phyloP scores from a whole-genome alignment of 768 basidiomycete genomes.

The Mycena kentingensis region DNA sequence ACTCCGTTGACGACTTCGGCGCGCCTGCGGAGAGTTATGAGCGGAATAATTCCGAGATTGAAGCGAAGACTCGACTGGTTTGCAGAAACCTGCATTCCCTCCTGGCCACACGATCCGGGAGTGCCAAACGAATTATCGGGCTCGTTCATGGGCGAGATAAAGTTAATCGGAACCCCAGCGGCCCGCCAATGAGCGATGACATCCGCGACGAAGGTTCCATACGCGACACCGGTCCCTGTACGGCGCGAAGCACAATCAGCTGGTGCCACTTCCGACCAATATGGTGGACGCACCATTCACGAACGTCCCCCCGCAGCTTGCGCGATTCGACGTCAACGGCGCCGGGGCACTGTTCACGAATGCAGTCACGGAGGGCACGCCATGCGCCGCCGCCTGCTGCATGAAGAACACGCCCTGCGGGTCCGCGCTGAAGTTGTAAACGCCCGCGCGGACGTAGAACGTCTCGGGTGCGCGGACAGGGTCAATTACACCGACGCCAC shows the following conservation, averaged over 20 bases:
- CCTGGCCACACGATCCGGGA: slow-evolving; percentile 44
- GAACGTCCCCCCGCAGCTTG: slow-evolving; percentile 40
- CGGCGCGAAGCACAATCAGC: not conserved
- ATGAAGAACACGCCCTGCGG: slow-evolving; percentile 44
- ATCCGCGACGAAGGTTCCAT: slow-evolving; percentile 45
- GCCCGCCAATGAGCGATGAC: slow-evolving; percentile 42
- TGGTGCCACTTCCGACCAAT: not conserved
- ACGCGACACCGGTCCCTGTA: slow-evolving; percentile 37
- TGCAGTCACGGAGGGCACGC: slow-evolving; percentile 41
- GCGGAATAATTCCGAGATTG: not conserved
- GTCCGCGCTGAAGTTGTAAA: slow-evolving; percentile 43
- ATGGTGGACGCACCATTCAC: slow-evolving; percentile 28
- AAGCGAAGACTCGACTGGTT: slow-evolving; percentile 33
- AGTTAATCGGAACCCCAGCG: slow-evolving; percentile 40
- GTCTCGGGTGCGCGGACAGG: slow-evolving; percentile 40
- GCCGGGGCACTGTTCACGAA: slow-evolving; percentile 48
- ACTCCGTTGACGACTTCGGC: slow-evolving; percentile 43
- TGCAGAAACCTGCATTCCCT: slow-evolving; percentile 47
- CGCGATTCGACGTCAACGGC: slow-evolving; percentile 33
- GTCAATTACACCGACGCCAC: slow-evolving; percentile 44
- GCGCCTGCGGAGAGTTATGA: slow-evolving; percentile 28
- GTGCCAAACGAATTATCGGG: slow-evolving; percentile 40
- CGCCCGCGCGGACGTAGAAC: slow-evolving; percentile 39
- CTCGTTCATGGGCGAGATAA: slow-evolving; percentile 48
- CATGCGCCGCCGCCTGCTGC: slow-evolving; percentile 36